A percentile compares a stretch with the other conserved stretches of the same genome.
phyloP scores from a whole-genome alignment of 2,329 filamentous ascomycete genomes.

The Claviceps sp. region DNA sequence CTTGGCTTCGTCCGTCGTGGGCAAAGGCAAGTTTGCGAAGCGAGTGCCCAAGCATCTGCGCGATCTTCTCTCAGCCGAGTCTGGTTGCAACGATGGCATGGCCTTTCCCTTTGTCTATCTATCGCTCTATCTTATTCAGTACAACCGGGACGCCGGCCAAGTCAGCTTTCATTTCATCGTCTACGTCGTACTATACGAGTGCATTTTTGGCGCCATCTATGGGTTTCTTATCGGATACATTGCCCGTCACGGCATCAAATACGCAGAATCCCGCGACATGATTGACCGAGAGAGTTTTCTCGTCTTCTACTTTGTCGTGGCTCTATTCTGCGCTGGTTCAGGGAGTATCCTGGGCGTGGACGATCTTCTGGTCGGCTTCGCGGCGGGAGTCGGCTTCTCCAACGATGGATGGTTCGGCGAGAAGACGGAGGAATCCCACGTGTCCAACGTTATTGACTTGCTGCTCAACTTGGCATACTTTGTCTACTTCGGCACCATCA shows the following conservation, averaged over 20 bases:
- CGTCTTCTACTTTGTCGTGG: conserved; percentile 96
- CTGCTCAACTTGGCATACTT: conserved; percentile 96
- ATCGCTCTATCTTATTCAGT: conserved; percentile 77
- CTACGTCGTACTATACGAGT: conserved; percentile 86
- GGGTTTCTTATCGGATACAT: conserved; percentile 81
- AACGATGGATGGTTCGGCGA: conserved; percentile 98
- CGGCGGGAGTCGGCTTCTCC: conserved; percentile 94
- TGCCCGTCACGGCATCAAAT: conserved; percentile 81
- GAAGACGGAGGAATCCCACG: conserved; percentile 96
- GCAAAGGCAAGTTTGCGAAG: conserved; percentile 97
- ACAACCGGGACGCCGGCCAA: conserved; percentile 51
- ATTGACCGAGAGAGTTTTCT: conserved; percentile 96
- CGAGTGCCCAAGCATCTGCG: conserved; percentile 93
- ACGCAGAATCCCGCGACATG: conserved; percentile 67
- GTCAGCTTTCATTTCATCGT: conserved; percentile 82
- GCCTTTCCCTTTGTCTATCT: conserved; percentile 97
- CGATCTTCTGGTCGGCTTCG: conserved; percentile 87
- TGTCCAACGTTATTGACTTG: conserved; percentile 97
- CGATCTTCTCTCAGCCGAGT: conserved; percentile 90
- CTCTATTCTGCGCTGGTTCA: conserved; percentile 88
- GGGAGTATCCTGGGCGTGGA: conserved; percentile 85
- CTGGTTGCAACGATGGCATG: conserved; percentile 99
- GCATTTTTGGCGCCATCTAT: conserved; percentile 79
- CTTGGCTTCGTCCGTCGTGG: conserved; percentile 90
- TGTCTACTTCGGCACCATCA: conserved; percentile 93